phyloP scores from a whole-genome alignment of 169 alveolate genomes.

The Plasmodium fragile region DNA sequence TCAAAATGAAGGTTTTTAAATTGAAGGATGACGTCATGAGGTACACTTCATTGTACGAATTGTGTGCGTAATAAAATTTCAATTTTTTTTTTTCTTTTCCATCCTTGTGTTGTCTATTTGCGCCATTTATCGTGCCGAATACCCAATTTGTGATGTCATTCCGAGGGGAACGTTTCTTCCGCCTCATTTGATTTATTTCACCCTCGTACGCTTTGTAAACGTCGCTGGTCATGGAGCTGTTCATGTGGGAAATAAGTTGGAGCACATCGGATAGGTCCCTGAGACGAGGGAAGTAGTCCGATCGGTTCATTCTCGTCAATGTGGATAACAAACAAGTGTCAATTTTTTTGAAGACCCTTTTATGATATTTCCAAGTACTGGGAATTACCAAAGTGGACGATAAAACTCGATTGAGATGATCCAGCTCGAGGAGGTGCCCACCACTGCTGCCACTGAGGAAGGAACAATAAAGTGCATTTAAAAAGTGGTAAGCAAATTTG shows the following conservation, averaged over 20 bases:
- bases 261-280: slow-evolving; percentile 18
- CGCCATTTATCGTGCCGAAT: background rate
- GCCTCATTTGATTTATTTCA: background rate
- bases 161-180: background rate
- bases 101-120: background rate
- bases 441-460: background rate
- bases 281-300: background rate
- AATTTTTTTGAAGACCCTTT: slow-evolving; percentile 17
- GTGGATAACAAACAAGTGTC: background rate
- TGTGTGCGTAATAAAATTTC: slow-evolving; percentile 2
- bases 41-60: slow-evolving; percentile 14
- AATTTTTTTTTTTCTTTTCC: background rate
- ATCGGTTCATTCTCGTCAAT: slow-evolving; percentile 5
- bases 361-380: slow-evolving; percentile 11
- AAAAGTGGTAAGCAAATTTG: slow-evolving; percentile 3
- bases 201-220: background rate
- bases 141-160: background rate
- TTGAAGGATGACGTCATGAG: slow-evolving; percentile 25
- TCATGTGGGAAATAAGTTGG: slow-evolving; percentile 23
- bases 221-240: slow-evolving; percentile 19
- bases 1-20: slow-evolving; percentile 37
- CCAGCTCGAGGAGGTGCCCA: background rate
- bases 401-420: slow-evolving; percentile 7
- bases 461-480: slow-evolving; percentile 24
- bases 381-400: slow-evolving; percentile 50